Percentiles rank a stretch among this genome's conserved stretches.
These are phyloP conservation scores for Hypoxylon sp. DNA, from an alignment of 2,329 filamentous ascomycete genomes.

Conservation along the genomic window DNA sequence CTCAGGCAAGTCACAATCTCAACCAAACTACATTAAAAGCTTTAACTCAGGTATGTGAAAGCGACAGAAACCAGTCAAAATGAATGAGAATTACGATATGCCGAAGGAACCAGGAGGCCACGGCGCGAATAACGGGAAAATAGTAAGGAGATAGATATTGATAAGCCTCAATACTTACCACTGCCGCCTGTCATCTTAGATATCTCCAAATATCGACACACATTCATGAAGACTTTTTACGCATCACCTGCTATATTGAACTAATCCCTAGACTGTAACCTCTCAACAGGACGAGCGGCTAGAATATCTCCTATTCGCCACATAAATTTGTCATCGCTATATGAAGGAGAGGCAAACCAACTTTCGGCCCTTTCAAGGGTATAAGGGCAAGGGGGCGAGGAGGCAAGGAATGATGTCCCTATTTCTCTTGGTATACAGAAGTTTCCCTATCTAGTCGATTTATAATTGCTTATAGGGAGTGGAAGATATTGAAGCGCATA, in stretches of 20 bases:
- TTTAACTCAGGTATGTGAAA: not conserved
- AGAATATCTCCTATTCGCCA: slow-evolving; percentile 29
- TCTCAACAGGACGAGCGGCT: slow-evolving; percentile 19
- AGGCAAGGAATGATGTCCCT: slow-evolving; percentile 18
- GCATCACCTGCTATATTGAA: slow-evolving; percentile 7
- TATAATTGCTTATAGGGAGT: slow-evolving; percentile 42
- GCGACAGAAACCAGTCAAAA: not conserved
- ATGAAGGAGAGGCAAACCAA: slow-evolving; percentile 11
- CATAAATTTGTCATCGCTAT: slow-evolving; percentile 41
- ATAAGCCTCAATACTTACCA: slow-evolving; percentile 1
- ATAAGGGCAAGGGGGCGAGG: slow-evolving; percentile 4
- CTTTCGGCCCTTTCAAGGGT: slow-evolving; percentile 37
- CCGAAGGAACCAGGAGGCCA: not conserved
- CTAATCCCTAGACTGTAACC: slow-evolving; percentile 9
- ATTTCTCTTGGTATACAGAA: slow-evolving; percentile 15
- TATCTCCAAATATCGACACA: slow-evolving; percentile 6
- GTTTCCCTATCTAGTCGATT: slow-evolving; percentile 25
- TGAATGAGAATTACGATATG: not conserved
- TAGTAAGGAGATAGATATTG: not conserved
- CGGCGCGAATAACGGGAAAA: not conserved
- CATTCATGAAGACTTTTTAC: slow-evolving; percentile 13
- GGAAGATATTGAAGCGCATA: slow-evolving; percentile 35
- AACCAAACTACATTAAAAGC: not conserved
- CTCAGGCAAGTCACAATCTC: not conserved
- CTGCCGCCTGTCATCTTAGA: slow-evolving; percentile 3